Evolutionary conservation across 176 grass and related monocot species (phyloP).

Genomic region (Oryza rufipogon): DNA sequence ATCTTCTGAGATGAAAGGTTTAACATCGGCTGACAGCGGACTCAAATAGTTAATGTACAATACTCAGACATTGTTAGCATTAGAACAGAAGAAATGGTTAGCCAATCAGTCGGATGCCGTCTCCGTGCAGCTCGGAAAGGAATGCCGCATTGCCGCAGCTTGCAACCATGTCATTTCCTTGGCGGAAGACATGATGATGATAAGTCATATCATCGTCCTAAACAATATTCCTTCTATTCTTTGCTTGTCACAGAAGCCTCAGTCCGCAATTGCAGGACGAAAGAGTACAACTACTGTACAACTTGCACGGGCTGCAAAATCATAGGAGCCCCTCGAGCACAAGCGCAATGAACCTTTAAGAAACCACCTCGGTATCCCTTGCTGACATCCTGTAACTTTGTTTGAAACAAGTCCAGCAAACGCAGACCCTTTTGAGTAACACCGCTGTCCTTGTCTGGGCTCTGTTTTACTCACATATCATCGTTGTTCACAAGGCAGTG

Average conservation of each 20-base stretch:
- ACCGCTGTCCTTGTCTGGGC: slow-evolving; percentile 31
- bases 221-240: slow-evolving; percentile 7
- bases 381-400: background rate
- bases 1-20: no score
- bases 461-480: background rate
- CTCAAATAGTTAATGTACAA: slow-evolving; percentile 37
- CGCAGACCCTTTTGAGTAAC: background rate
- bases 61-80: slow-evolving; percentile 13
- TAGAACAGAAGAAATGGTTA: slow-evolving; percentile 39
- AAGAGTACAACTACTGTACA: slow-evolving; percentile 43
- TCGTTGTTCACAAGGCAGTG: background rate
- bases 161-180: slow-evolving; percentile 10
- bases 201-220: slow-evolving; percentile 11
- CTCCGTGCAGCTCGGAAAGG: slow-evolving; percentile 4
- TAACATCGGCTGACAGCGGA: background rate
- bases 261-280: slow-evolving; percentile 16
- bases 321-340: background rate
- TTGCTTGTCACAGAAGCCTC: slow-evolving; percentile 33
- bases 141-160: slow-evolving; percentile 6
- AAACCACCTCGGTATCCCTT: slow-evolving; percentile 19
- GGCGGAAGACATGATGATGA: background rate
- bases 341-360: slow-evolving; percentile 16
- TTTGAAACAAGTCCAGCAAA: slow-evolving; percentile 19
- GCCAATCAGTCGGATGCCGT: slow-evolving; percentile 30
- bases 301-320: slow-evolving; percentile 2